Base-by-base conservation (phyloP, 176 grass and related monocot genomes). In the Stipa capillata region DNA sequence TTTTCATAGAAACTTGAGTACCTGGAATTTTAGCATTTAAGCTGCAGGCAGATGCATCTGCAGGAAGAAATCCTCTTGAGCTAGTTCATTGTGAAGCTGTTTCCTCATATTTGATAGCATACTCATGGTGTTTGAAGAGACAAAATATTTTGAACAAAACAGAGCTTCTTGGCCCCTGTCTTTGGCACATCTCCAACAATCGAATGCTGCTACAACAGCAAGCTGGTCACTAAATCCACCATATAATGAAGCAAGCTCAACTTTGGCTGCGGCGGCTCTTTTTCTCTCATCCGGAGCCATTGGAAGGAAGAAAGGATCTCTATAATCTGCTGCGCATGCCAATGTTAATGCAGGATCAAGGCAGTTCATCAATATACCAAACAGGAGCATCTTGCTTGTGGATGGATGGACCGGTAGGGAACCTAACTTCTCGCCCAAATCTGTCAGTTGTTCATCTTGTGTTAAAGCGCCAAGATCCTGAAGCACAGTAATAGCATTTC, bases 321-420 rank as follows among this genome's bases (percentile, higher is more conserved):
- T 86, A 72, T 89, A 95, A 60, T 91, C 90, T 9, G 84, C 83
- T 72, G 90, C 88, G 44, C 96, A 99, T 62, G 96, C 96, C 77
- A 99, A 75, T 74, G 92, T 99, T 50, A 99, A 82, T 36, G 96
- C 96, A 65, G 96, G 90, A 66, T 99, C 96, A 33, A 99, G 82
- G 68, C 92, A 99, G 66, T 99, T 99, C 87, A 94, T 89, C 55
- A 99, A 70, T 90, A 99, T 91, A 67, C 90, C 87, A 77, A 98
- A 98, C 43, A 98, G 54, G 64, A 98, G 90, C 96, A 98, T 98
- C 85, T 94, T 98, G 87, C 90, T 89, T 69, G 87, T 94, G 10
- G 96, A 93, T 77, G 92, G 96, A 90, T 98, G 96, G 47, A 94
- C 85, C 1, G 96, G 96, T 44, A 98, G 87, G 51, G 90, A 90